These are phyloP conservation scores for Biscutella laevigata DNA, from an alignment of 441 rosid species.

Conservation along the genomic window DNA sequence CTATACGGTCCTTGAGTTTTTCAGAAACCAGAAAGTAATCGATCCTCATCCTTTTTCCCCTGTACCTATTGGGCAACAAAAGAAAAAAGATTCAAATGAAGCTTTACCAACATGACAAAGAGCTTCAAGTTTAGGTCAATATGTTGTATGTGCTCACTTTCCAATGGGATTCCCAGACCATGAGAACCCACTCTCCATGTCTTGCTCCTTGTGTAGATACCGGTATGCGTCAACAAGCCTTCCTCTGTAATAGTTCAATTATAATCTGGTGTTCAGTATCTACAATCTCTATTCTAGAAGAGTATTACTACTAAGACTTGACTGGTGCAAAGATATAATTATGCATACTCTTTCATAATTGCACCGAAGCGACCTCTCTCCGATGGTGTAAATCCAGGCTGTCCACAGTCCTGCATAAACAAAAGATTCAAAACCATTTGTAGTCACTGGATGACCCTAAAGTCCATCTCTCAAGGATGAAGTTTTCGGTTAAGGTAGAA, in stretches of 20 bases:
- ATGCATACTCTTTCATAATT: slow-evolving; percentile 61
- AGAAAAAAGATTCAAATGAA: not conserved
- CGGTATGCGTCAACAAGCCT: slow-evolving; percentile 82
- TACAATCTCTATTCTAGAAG: not conserved
- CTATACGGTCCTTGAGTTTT: slow-evolving; percentile 52
- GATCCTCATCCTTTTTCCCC: slow-evolving; percentile 90
- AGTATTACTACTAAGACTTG: slow-evolving; percentile 1
- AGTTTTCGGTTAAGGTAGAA: not conserved
- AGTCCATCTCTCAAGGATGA: slow-evolving; percentile 1
- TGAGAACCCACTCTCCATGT: slow-evolving; percentile 86
- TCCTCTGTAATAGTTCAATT: slow-evolving; percentile 46
- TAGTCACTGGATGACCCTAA: not conserved
- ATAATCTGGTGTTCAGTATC: not conserved
- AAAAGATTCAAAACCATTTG: slow-evolving; percentile 5
- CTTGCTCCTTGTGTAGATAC: slow-evolving; percentile 68
- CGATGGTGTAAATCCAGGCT: slow-evolving; percentile 87
- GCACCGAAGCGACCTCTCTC: slow-evolving; percentile 86
- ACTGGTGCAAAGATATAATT: not conserved
- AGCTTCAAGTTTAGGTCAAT: too few relatives aligned
- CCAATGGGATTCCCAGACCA: slow-evolving; percentile 96
- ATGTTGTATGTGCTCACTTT: too few relatives aligned
- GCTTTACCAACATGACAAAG: not conserved
- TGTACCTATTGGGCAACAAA: slow-evolving; percentile 43
- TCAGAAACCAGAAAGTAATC: slow-evolving; percentile 81
- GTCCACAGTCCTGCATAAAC: slow-evolving; percentile 70